phyloP scores from a whole-genome alignment of 495 filamentous ascomycete genomes.

The Penicillium steckii region DNA sequence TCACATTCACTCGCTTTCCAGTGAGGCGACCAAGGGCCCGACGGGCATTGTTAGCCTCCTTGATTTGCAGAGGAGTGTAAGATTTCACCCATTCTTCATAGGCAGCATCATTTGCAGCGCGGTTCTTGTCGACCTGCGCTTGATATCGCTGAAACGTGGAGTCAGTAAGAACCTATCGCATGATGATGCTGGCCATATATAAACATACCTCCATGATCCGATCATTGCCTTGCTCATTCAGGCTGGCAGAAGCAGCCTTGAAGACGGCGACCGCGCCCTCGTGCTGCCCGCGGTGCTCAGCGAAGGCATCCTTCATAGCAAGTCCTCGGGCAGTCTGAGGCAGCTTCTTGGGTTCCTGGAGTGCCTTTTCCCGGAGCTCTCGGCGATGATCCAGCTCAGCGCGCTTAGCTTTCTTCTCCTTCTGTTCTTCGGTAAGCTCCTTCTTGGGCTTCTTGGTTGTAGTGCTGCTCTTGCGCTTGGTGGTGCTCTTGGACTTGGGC shows the following conservation, averaged over 20 bases:
- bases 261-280: conserved; percentile 16
- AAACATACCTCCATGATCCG: not conserved
- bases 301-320: conserved; percentile 21
- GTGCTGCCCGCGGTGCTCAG: conserved; percentile 3
- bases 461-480: conserved; percentile 6
- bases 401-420: conserved; percentile 27
- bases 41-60: conserved; percentile 64
- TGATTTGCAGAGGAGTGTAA: conserved; percentile 56
- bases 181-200: not conserved
- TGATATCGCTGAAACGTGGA: conserved; percentile 41
- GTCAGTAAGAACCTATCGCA: conserved; percentile 11
- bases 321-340: conserved; percentile 16
- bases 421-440: conserved; percentile 13
- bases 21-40: conserved; percentile 32
- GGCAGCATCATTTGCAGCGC: conserved; percentile 37
- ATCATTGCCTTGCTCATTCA: not conserved
- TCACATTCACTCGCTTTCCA: conserved; percentile 7
- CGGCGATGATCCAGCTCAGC: conserved; percentile 23
- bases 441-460: conserved; percentile 18
- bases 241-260: conserved; percentile 4
- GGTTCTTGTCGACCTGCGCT: conserved; percentile 49
- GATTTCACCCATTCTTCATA: conserved; percentile 59
- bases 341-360: conserved; percentile 32
- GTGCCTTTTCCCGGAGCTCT: conserved; percentile 31
- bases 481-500: conserved; percentile 15